These are phyloP conservation scores for Dichomitus squalens DNA, from an alignment of 1,284 basidiomycete species.

Conservation along the genomic window DNA sequence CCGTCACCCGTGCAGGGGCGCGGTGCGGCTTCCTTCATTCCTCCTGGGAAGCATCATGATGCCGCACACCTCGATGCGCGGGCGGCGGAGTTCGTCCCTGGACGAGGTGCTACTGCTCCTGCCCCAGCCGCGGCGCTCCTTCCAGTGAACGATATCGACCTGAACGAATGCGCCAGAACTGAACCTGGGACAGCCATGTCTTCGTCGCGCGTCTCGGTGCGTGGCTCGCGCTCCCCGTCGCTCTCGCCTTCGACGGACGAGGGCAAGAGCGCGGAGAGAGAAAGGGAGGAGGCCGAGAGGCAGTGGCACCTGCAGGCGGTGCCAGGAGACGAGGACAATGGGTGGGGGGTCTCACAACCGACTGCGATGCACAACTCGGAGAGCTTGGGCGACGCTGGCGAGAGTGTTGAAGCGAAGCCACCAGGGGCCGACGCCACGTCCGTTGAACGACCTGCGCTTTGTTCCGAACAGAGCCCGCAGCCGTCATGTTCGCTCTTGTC, in stretches of 20 bases:
- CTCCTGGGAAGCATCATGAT: too few relatives aligned
- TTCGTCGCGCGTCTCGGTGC: not conserved
- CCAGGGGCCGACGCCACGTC: too few relatives aligned
- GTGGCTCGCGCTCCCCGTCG: not conserved
- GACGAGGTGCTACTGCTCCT: not conserved
- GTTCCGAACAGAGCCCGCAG: too few relatives aligned
- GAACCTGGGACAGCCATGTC: not conserved
- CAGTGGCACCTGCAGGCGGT: not conserved
- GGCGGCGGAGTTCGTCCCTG: not conserved
- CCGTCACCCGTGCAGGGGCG: not conserved
- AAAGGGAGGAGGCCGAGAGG: not conserved
- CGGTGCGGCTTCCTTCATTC: too few relatives aligned
- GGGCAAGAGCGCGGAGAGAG: not conserved
- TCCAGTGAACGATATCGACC: not conserved
- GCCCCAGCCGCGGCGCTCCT: not conserved
- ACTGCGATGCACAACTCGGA: too few relatives aligned
- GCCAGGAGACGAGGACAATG: too few relatives aligned
- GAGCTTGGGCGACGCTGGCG: too few relatives aligned
- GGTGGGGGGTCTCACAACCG: too few relatives aligned
- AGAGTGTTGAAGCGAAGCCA: too few relatives aligned
- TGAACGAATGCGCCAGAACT: not conserved
- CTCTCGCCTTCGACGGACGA: not conserved
- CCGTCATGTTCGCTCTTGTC: too few relatives aligned
- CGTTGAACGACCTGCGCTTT: too few relatives aligned
- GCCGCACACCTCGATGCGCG: not conserved